phyloP scores from a whole-genome alignment of 2,329 filamentous ascomycete species.

The Plectosphaerella cucumerina region DNA sequence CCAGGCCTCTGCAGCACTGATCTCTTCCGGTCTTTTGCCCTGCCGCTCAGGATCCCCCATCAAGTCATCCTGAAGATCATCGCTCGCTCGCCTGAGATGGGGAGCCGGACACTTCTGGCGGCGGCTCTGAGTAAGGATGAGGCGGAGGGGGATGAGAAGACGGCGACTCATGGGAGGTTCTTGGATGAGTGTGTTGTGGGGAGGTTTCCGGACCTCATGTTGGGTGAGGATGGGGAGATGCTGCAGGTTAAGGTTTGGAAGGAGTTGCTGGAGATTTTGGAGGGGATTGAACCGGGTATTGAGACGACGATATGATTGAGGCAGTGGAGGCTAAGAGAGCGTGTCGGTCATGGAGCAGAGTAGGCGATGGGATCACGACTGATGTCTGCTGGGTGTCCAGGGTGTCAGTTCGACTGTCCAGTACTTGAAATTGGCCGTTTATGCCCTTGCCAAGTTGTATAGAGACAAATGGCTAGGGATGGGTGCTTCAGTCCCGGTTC shows the following conservation, averaged over 20 bases:
- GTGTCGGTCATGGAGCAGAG: too few species aligned
- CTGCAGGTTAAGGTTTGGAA: slow-evolving; percentile 32
- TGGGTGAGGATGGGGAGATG: slow-evolving; percentile 29
- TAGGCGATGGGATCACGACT: background rate
- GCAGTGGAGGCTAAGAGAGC: background rate
- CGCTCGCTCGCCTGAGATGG: slow-evolving; percentile 32
- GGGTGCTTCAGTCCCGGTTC: too few species aligned
- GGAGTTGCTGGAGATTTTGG: slow-evolving; percentile 37
- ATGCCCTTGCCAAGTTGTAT: too few species aligned
- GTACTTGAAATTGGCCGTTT: too few species aligned
- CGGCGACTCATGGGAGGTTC: slow-evolving; percentile 31
- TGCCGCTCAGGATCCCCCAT: slow-evolving; percentile 20
- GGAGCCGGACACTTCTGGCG: slow-evolving; percentile 31
- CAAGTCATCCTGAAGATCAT: slow-evolving; percentile 15
- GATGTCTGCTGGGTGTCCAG: too few species aligned
- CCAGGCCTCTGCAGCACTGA: slow-evolving; percentile 36
- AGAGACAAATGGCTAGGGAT: too few species aligned
- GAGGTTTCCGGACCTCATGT: slow-evolving; percentile 17
- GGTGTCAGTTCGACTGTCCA: too few species aligned
- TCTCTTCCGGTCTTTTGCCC: slow-evolving; percentile 28
- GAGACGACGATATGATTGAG: slow-evolving; percentile 22
- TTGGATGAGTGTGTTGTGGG: slow-evolving; percentile 27
- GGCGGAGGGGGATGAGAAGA: slow-evolving; percentile 8
- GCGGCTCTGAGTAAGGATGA: slow-evolving; percentile 31
- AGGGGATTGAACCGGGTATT: slow-evolving; percentile 35